These are phyloP conservation scores for Tephrocybe sp. DNA, from an alignment of 768 basidiomycete species.

Conservation along the genomic window DNA sequence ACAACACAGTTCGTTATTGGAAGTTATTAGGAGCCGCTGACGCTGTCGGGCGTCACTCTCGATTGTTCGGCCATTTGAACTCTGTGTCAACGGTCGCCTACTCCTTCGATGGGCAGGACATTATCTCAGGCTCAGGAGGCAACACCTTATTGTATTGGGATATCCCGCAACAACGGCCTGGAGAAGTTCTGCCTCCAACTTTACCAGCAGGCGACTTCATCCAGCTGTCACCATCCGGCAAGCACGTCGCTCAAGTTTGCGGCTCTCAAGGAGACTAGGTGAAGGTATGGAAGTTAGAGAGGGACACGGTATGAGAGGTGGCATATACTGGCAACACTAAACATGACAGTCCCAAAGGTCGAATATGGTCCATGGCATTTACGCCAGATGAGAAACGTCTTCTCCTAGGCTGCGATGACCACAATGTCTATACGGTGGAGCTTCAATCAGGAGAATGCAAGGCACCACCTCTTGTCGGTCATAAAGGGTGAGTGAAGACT, in stretches of 20 bases:
- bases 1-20: slow-evolving; percentile 9
- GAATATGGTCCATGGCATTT: background rate
- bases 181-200: background rate
- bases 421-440: background rate
- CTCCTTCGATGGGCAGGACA: background rate
- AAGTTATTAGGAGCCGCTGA: background rate
- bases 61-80: background rate
- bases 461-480: slow-evolving; percentile 5
- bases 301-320: background rate
- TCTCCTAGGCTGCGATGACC: background rate
- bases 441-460: background rate
- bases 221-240: too few relatives aligned
- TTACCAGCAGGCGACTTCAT: background rate
- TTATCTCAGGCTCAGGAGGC: too few relatives aligned
- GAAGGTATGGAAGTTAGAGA: background rate
- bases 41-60: too few relatives aligned
- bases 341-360: background rate
- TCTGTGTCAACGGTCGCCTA: background rate
- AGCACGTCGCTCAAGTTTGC: background rate
- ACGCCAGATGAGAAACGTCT: background rate
- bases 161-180: too few relatives aligned
- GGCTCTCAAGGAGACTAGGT: background rate
- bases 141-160: too few relatives aligned
- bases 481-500: slow-evolving; percentile 8
- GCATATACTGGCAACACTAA: background rate